Base-by-base conservation (phyloP, 495 filamentous ascomycete species). In the Glarea lozoyensis region DNA sequence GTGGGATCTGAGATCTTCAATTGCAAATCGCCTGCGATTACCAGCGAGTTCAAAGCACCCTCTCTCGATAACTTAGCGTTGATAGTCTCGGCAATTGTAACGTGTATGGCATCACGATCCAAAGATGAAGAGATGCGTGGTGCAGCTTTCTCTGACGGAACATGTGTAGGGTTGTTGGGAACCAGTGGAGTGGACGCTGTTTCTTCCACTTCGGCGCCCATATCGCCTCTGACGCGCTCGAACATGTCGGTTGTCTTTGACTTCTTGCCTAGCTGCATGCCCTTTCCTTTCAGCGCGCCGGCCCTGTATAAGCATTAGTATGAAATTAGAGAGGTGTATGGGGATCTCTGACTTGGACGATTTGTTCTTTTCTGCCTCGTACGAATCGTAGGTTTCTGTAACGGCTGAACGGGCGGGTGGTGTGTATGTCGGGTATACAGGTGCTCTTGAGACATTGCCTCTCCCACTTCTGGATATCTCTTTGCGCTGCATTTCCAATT, bases 201-300 rank as follows among this genome's bases (percentile, higher is more conserved):
- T 43, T 90, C 84, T 56, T 84, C 82, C 3, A 71, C 74, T 53
- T 89, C 85, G 23, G 82, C 75, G 10, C 87, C 88, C 38, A 96
- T 62, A 46, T 96, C 89, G 37, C 83, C 82, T 51, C 85, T 78
- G n/a, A 98, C 87, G 50, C 83, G 82, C 61, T 97, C 90, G 55
- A 93, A 97, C 72, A 96, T 94, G 63, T 92, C 86, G 11, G 86
- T 92, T 21, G 84, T 85, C 69, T 94, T 94, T 24, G 86, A 94
- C 65, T 97, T 97, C 72, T 94, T 95, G 62, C 92, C 93, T 29
- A 98, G 66, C 61, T 96, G 90, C 92, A 98, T 96, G 39, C 92
- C 92, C 65, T 98, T 98, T 45, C 88, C 87, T 59, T 90, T 88
- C 25, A 79, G 75, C 20, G 84, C 77, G 35, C 80, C 59, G 23